Evolutionary conservation across 257 asterid species (phyloP).

Genomic region (Solanum ahanhuiri): DNA sequence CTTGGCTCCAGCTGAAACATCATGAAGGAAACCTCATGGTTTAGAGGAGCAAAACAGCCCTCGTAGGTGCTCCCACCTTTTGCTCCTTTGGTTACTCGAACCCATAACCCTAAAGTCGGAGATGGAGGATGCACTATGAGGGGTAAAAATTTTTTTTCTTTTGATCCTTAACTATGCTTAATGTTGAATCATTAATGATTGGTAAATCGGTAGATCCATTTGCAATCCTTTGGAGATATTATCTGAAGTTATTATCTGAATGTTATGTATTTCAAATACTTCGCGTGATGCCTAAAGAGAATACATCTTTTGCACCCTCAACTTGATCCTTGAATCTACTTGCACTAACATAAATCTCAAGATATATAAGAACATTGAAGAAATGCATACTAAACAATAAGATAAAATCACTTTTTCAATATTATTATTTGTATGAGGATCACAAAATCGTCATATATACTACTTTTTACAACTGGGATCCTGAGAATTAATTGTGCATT

Average conservation of each 20-base stretch:
- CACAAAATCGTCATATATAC: neutral
- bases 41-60: neutral
- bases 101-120: neutral
- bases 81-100: neutral
- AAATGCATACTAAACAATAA: neutral
- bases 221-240: neutral
- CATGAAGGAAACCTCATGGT: neutral
- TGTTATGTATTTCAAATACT: neutral
- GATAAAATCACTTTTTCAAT: neutral
- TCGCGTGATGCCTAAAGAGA: neutral
- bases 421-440: neutral
- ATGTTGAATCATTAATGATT: too few species aligned
- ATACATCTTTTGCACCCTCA: neutral
- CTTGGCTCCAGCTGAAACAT: constrained; percentile 4
- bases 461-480: neutral
- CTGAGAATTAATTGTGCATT: neutral
- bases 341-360: neutral
- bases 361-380: neutral
- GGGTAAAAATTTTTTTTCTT: neutral
- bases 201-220: neutral
- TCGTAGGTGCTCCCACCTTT: neutral
- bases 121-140: neutral
- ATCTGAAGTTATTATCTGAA: neutral
- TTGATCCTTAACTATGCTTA: neutral
- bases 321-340: neutral